These are phyloP conservation scores for Blastocrithidia nonstop DNA, from an alignment of 208 protist genomes.

Conservation along the genomic window DNA sequence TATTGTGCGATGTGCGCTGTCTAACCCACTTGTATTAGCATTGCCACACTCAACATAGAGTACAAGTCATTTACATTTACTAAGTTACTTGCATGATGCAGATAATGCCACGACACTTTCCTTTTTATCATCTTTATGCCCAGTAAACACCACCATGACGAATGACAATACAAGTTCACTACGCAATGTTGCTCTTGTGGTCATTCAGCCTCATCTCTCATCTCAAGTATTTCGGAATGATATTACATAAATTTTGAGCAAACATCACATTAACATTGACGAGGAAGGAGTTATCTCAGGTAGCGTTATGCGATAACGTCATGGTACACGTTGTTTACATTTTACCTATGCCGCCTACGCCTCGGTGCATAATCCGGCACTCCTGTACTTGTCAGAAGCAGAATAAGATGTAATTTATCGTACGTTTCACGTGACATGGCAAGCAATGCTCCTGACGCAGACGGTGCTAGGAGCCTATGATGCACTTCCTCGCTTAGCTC, in stretches of 20 bases:
- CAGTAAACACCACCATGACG: no score
- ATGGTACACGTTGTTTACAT: not conserved
- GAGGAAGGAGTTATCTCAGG: conserved; percentile 2
- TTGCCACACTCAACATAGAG: no score
- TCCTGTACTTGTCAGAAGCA: not conserved
- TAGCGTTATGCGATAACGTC: not conserved
- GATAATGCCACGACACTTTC: no score
- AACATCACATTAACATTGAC: not conserved
- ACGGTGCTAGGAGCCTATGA: conserved; percentile 9
- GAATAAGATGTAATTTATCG: not conserved
- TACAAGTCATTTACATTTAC: no score
- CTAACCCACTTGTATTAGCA: no score
- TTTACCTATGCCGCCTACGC: not conserved
- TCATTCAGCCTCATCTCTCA: conserved; percentile 1
- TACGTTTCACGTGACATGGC: conserved; percentile 9
- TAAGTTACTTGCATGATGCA: no score
- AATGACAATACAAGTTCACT: no score
- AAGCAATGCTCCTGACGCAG: conserved; percentile 7
- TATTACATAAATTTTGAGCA: not conserved
- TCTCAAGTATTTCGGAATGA: not conserved
- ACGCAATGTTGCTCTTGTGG: not conserved
- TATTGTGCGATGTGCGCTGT: no score
- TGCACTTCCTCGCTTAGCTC: conserved; percentile 12
- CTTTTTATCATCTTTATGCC: no score
- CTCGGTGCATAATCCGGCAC: not conserved